Evolutionary conservation across 2,329 filamentous ascomycete genomes (phyloP).

Genomic region (Xylaria sp.): DNA sequence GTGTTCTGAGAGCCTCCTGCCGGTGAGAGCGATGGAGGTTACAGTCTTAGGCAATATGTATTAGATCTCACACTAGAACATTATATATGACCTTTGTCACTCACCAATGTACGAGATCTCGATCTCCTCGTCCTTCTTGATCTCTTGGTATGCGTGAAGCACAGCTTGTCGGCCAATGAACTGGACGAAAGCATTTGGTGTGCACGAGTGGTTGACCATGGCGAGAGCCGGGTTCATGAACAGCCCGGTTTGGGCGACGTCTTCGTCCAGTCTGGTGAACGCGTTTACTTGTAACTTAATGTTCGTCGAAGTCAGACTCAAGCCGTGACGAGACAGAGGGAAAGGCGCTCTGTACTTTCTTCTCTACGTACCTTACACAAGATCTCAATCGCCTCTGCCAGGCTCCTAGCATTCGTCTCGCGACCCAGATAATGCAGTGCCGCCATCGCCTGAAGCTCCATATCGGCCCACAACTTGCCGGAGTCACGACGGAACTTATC

Average conservation of each 20-base stretch:
- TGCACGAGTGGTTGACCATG: slow-evolving; percentile 71
- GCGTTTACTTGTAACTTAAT: slow-evolving; percentile 69
- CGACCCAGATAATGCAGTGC: slow-evolving; percentile 60
- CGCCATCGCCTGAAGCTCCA: slow-evolving; percentile 60
- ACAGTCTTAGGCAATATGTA: slow-evolving; percentile 54
- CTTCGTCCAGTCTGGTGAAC: slow-evolving; percentile 65
- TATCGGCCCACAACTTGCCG: slow-evolving; percentile 54
- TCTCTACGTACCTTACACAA: slow-evolving; percentile 61
- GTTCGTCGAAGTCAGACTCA: slow-evolving; percentile 11
- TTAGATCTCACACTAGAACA: background rate
- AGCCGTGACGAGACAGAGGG: background rate
- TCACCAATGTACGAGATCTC: slow-evolving; percentile 70
- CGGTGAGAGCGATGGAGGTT: slow-evolving; percentile 58
- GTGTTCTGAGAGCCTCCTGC: slow-evolving; percentile 53
- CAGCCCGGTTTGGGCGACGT: slow-evolving; percentile 63
- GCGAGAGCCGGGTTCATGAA: slow-evolving; percentile 66
- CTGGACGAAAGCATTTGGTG: slow-evolving; percentile 67
- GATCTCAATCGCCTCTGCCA: slow-evolving; percentile 57
- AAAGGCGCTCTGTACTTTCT: background rate
- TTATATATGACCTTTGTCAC: slow-evolving; percentile 21
- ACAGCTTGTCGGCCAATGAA: slow-evolving; percentile 63
- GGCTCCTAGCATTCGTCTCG: slow-evolving; percentile 49
- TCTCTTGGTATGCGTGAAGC: slow-evolving; percentile 60
- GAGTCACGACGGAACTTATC: slow-evolving; percentile 51
- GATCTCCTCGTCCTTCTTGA: slow-evolving; percentile 65